Evolutionary conservation across 768 basidiomycete genomes (phyloP), one percentile per base, ranked within the genome.

Genomic region (Coprinopsis cinerea): DNA sequence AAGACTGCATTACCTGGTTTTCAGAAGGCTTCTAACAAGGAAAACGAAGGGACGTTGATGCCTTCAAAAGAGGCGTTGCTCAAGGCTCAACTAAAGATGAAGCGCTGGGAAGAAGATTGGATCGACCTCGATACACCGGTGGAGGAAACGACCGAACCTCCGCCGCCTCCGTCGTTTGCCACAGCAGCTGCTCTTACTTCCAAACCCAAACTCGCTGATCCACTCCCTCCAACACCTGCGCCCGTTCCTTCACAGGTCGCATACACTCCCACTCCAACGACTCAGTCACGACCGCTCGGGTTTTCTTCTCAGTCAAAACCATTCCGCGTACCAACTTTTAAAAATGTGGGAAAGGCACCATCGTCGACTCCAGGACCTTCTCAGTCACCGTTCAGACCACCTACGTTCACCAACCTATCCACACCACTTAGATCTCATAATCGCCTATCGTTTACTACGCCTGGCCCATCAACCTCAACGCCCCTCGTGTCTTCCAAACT

Each of bases 21-120:
- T 35, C 54, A 54, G 51, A 67, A 56, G 47, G 65, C 69, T 18
- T 57, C 59, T 1, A 50, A 39, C 17, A 67, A 73, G 35, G 50
- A 51, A 26, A 51, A 51, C 22, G 32, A 13, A 35, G 64, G 67
- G n/a, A 54, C 70, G 9, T 57, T 81, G 17, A 59, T 64, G 13
- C 83, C 83, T 1, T 84, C 83, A 4, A 68, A 66, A 26, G 65
- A 66, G 20, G 79, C 84, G 1, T 59, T 85, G 6, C 75, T 71
- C 6, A 73, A 73, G 55, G 84, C 83, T 1, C 64, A 75, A 62
- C 74, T 74, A 36, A 77, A 70, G 54, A 67, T 82, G 59, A 67
- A 64, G 23, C 63, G 68, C 22, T 82, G 79, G 80, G 62, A 70
- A 30, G 66, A 70, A 36, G 70, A 72, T 23, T 57, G 55, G n/a